Conservation (phyloP, 306 rosid genomes). For the Purshia tridentata region DNA sequence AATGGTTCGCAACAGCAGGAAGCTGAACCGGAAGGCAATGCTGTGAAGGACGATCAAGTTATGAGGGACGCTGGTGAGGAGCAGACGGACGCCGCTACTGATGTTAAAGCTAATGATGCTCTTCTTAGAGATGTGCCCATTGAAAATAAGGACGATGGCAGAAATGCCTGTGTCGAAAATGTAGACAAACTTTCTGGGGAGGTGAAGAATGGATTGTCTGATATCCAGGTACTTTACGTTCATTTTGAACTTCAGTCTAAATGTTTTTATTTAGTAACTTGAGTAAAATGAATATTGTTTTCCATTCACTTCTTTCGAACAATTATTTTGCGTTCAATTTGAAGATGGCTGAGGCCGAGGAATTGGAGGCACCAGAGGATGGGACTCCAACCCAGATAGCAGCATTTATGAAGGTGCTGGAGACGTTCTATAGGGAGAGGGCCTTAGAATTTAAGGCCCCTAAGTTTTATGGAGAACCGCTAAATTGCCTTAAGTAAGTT, state of each 20-base stretch:
- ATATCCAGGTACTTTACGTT: constrained; percentile 40
- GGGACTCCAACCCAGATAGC: constrained; percentile 38
- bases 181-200: constrained; percentile 36
- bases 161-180: constrained; percentile 19
- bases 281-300: neutral
- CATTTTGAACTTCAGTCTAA: neutral
- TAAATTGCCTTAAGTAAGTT: constrained; percentile 82
- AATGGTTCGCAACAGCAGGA: constrained; percentile 22
- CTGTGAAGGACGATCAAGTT: constrained; percentile 19
- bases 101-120: constrained; percentile 21
- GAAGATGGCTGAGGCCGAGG: constrained; percentile 59
- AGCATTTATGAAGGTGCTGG: constrained; percentile 69
- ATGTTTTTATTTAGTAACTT: neutral
- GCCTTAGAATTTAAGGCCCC: constrained; percentile 80
- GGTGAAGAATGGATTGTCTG: constrained; percentile 37
- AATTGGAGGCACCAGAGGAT: constrained; percentile 43
- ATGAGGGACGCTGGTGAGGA: constrained; percentile 30
- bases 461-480: constrained; percentile 73
- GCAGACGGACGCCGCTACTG: constrained; percentile 1
- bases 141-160: constrained; percentile 19
- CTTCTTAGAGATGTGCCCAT: constrained; percentile 23
- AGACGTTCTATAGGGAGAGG: constrained; percentile 57
- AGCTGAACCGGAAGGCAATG: neutral
- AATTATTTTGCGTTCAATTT: neutral
- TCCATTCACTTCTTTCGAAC: constrained; percentile 2